A percentile compares a stretch with the other conserved stretches of the same genome.
phyloP scores from a whole-genome alignment of 148 eudicot species.

The Vaccinium vitisidaea region DNA sequence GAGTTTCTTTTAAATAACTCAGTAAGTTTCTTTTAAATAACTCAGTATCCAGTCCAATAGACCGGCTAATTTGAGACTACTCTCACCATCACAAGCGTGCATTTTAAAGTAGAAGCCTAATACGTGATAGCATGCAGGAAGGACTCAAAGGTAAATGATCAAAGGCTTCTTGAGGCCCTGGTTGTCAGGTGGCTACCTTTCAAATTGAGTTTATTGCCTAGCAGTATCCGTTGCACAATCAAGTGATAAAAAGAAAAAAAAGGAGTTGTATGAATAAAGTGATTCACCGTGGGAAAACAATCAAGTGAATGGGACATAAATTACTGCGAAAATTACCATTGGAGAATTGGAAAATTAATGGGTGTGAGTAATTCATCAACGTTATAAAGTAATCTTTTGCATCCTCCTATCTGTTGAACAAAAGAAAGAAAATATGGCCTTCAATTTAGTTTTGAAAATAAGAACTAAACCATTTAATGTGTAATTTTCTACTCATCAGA shows the following conservation, averaged over 20 bases:
- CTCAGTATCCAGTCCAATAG: too few relatives aligned
- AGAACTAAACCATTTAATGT: background rate
- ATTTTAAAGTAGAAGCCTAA: too few relatives aligned
- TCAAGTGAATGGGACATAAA: background rate
- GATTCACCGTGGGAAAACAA: background rate
- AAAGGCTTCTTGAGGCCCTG: too few relatives aligned
- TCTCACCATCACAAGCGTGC: too few relatives aligned
- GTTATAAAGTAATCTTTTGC: background rate
- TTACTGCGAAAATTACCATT: background rate
- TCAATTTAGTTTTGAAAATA: background rate
- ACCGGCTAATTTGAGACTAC: too few relatives aligned
- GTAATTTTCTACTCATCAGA: background rate
- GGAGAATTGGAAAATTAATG: background rate
- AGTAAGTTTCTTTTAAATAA: too few relatives aligned
- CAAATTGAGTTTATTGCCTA: too few relatives aligned
- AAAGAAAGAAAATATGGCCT: background rate
- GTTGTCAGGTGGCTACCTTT: too few relatives aligned
- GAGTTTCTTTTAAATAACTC: too few relatives aligned
- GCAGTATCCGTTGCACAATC: background rate
- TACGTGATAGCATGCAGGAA: too few relatives aligned
- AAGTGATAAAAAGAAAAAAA: background rate
- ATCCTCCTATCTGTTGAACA: background rate
- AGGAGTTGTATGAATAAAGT: background rate
- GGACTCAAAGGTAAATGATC: too few relatives aligned
- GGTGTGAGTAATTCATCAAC: background rate